Base-by-base conservation (phyloP, 192 early-diverging fungal genomes). In the Dissophora globulifera region DNA sequence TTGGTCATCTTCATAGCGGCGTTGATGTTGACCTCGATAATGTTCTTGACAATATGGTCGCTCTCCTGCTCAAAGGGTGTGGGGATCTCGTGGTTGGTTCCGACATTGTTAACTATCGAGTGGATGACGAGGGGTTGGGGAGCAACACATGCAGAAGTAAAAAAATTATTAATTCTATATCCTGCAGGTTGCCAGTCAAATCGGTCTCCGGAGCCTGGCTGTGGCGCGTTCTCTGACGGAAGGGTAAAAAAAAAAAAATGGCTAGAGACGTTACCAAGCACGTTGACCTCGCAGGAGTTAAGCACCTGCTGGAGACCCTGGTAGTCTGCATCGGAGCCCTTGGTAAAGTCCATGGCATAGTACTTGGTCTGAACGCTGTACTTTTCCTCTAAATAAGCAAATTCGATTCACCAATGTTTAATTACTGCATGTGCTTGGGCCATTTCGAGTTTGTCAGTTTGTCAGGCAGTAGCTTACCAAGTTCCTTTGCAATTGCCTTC, bases 71-170 rank as follows among this genome's bases (percentile, higher is more conserved):
- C 84, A 78, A 96, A 95, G 16, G 92, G 84, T 45, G 90, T 93
- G 49, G 97, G 96, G 75, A 95, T 87, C 41, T 93, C 93, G 69
- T 98, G 95, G 80, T 91, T 94, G 29, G 92, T 87, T 41, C 89
- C 97, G 31, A 97, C 97, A 79, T 99, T 99, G 85, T 99, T 99
- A 45, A 97, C 87, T 80, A 92, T 79, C 23, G 32, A 6, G 13
- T 38, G 35, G 35, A 38, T 38, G 13, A 13, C 35, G 35, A 4
- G 41, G 11, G 22, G n/a, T 43, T 40, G 26, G 42, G 57, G 57
- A 33, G 15, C 11, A 31, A 2, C 27, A 2, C 32, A 4, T 20
- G 22, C 5, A 20, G 29, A 35, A 54, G 1, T 4, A 35, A 58
- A 46, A 53, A 19, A 67, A 65, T 58, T 68, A 58, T 25, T 58